phyloP scores from a whole-genome alignment of 768 basidiomycete genomes.

The Amanita pallidorosea region DNA sequence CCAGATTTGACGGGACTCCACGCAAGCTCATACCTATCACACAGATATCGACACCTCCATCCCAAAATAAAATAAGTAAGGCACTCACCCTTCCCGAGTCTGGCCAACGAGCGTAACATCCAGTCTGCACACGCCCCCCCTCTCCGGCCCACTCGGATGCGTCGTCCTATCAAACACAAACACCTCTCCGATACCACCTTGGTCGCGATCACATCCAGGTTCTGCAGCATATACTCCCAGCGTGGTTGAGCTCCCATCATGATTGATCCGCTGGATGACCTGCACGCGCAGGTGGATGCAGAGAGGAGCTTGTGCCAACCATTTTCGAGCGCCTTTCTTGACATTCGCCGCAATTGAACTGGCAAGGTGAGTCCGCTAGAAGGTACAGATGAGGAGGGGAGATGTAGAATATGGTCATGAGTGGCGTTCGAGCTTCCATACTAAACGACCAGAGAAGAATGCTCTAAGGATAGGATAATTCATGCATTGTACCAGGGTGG shows the following conservation, averaged over 20 bases:
- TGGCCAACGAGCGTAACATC: constrained; percentile 89
- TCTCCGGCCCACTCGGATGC: constrained; percentile 87
- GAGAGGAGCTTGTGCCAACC: constrained; percentile 65
- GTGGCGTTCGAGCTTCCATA: too few relatives aligned
- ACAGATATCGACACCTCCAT: constrained; percentile 4
- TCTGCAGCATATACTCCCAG: constrained; percentile 99
- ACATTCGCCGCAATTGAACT: too few relatives aligned
- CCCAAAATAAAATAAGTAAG: neutral
- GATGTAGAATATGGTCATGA: too few relatives aligned
- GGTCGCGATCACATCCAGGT: constrained; percentile 93
- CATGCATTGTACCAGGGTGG: too few relatives aligned
- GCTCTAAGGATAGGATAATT: too few relatives aligned
- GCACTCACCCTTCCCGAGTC: constrained; percentile 78
- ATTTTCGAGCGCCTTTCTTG: too few relatives aligned
- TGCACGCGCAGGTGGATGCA: constrained; percentile 56
- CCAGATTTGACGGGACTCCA: constrained; percentile 86
- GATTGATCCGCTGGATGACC: constrained; percentile 90
- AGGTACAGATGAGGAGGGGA: too few relatives aligned
- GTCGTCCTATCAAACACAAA: constrained; percentile 96
- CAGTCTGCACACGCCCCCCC: constrained; percentile 71
- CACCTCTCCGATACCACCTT: constrained; percentile 85
- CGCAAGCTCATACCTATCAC: constrained; percentile 73
- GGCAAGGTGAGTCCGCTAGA: too few relatives aligned
- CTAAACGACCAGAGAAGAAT: too few relatives aligned
- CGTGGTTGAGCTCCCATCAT: constrained; percentile 90